phyloP scores from a whole-genome alignment of 2,329 filamentous ascomycete species.

The Verticillium zaregamsianum region DNA sequence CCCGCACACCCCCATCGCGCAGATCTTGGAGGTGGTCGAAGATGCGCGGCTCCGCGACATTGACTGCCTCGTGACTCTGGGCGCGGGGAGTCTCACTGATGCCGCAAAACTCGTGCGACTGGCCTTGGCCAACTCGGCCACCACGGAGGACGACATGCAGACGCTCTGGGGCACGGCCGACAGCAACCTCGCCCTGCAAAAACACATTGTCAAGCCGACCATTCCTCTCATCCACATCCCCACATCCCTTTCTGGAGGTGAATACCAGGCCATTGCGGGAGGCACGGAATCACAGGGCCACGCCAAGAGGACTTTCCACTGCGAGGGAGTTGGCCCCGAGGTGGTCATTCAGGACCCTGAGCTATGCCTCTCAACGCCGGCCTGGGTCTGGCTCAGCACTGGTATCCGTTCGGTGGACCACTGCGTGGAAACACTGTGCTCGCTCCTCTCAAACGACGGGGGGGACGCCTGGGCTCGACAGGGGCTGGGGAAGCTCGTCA shows the following conservation, averaged over 20 bases:
- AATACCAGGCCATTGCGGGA: constrained; percentile 26
- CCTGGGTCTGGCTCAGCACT: constrained; percentile 51
- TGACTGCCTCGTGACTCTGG: constrained; percentile 50
- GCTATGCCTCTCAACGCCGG: constrained; percentile 45
- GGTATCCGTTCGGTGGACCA: constrained; percentile 55
- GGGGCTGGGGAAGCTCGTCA: not conserved
- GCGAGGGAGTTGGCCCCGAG: constrained; percentile 35
- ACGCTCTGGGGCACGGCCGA: constrained; percentile 22
- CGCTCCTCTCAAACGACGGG: constrained; percentile 28
- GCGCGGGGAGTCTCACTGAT: constrained; percentile 52
- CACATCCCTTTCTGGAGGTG: constrained; percentile 29
- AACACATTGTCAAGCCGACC: constrained; percentile 11
- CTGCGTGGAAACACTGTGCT: constrained; percentile 52
- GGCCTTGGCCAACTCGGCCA: constrained; percentile 43
- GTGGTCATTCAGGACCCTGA: constrained; percentile 54
- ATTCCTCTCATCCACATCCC: constrained; percentile 29
- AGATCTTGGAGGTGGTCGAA: constrained; percentile 42
- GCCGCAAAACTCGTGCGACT: constrained; percentile 48
- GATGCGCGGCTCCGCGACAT: constrained; percentile 31
- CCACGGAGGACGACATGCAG: constrained; percentile 30
- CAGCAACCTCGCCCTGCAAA: constrained; percentile 15
- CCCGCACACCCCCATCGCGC: constrained; percentile 49
- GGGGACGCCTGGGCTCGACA: constrained; percentile 16
- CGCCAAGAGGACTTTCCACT: constrained; percentile 22
- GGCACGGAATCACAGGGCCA: constrained; percentile 19